phyloP scores from a whole-genome alignment of 495 filamentous ascomycete genomes.

The Lasiosphaeria miniovina region DNA sequence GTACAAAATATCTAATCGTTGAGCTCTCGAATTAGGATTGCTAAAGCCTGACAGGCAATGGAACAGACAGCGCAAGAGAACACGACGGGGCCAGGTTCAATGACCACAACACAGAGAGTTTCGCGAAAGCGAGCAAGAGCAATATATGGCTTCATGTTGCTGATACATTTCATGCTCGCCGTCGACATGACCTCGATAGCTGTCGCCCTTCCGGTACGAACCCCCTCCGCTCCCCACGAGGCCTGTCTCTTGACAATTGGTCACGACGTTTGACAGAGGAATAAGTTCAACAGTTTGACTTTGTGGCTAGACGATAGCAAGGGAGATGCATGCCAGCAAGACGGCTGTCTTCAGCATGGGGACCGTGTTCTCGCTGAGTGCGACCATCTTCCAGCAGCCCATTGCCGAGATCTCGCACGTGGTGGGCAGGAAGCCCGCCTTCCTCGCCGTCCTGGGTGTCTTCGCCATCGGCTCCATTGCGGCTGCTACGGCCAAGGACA shows the following conservation, averaged over 20 bases:
- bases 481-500: conserved; percentile 55
- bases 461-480: conserved; percentile 60
- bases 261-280: too few relatives aligned
- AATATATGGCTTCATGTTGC: conserved; percentile 23
- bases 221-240: not conserved
- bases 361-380: conserved; percentile 51
- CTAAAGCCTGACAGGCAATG: too few relatives aligned
- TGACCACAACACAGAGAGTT: not conserved
- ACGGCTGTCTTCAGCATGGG: conserved; percentile 59
- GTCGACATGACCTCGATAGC: conserved; percentile 55
- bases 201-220: conserved; percentile 63
- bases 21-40: too few relatives aligned
- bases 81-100: not conserved
- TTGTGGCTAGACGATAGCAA: conserved; percentile 45
- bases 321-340: conserved; percentile 47
- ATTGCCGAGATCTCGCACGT: conserved; percentile 52
- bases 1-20: too few relatives aligned
- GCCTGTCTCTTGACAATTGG: too few relatives aligned
- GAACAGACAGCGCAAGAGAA: too few relatives aligned
- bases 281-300: too few relatives aligned
- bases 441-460: conserved; percentile 50
- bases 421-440: conserved; percentile 46
- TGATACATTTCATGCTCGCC: conserved; percentile 39
- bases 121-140: conserved; percentile 14
- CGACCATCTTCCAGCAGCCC: conserved; percentile 52